These are phyloP conservation scores for Gossypium lobatum DNA, from an alignment of 441 rosid species.

Conservation along the genomic window DNA sequence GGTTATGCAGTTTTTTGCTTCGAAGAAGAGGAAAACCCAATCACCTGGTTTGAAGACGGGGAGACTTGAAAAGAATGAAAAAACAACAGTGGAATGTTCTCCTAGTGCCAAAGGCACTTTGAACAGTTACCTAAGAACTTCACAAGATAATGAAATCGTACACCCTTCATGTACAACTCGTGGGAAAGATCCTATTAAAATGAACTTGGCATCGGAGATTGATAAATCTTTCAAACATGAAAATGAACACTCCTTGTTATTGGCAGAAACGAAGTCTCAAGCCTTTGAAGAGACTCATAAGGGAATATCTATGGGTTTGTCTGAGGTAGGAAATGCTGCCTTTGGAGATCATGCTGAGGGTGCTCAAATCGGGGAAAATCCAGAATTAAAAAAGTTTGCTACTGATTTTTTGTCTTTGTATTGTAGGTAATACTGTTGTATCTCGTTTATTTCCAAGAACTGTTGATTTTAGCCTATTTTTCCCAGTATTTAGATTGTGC, in stretches of 20 bases:
- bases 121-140: conserved; percentile 51
- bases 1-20: conserved; percentile 57
- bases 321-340: conserved; percentile 28
- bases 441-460: conserved; percentile 6
- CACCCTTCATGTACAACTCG: conserved; percentile 15
- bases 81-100: conserved; percentile 40
- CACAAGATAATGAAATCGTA: conserved; percentile 28
- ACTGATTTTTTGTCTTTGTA: conserved; percentile 78
- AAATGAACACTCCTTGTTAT: conserved; percentile 18
- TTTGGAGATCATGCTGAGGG: conserved; percentile 24
- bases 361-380: conserved; percentile 28
- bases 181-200: conserved; percentile 36
- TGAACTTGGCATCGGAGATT: conserved; percentile 42
- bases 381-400: conserved; percentile 66
- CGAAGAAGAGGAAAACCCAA: conserved; percentile 67
- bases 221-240: conserved; percentile 28
- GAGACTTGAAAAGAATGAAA: conserved; percentile 46
- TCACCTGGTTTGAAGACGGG: conserved; percentile 62
- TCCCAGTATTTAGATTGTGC: background rate
- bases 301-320: conserved; percentile 29
- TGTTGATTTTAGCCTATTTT: background rate
- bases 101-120: conserved; percentile 69
- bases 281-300: conserved; percentile 24
- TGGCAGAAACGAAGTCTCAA: conserved; percentile 20
- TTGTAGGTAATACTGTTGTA: conserved; percentile 54